phyloP scores from a whole-genome alignment of 1,284 basidiomycete genomes.

The Naganishia sp. region DNA sequence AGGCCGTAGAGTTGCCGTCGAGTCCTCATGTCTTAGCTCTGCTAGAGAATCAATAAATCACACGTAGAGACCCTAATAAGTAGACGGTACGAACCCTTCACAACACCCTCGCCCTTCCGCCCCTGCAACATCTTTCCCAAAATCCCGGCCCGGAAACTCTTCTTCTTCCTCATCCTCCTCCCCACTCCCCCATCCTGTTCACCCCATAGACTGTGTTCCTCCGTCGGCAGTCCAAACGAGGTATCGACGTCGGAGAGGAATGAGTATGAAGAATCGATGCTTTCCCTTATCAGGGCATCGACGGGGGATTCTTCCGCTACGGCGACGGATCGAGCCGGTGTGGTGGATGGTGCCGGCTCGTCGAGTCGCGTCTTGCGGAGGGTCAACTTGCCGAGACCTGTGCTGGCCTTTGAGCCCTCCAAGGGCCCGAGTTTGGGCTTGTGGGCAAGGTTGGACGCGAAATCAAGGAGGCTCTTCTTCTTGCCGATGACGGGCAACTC shows the following conservation, averaged over 20 bases:
- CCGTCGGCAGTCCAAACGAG: neutral
- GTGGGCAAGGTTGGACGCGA: neutral
- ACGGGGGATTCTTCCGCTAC: neutral
- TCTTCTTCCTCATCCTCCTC: conserved; percentile 4
- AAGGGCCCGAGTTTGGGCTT: neutral
- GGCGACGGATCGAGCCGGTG: neutral
- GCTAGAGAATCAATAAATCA: no score
- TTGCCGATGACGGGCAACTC: neutral
- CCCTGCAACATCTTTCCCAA: conserved; percentile 17
- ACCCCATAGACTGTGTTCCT: neutral
- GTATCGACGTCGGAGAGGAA: conserved; percentile 16
- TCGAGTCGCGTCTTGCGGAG: neutral
- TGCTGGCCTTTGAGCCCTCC: no score
- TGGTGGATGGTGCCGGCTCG: neutral
- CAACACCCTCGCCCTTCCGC: neutral
- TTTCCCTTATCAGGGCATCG: neutral
- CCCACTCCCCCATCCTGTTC: conserved; percentile 1
- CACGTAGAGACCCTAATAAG: no score
- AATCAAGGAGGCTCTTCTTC: conserved; percentile 12
- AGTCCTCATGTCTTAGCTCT: conserved; percentile 17
- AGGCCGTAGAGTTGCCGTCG: conserved; percentile 6
- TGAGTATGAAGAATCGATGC: conserved; percentile 9
- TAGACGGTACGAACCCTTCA: no score
- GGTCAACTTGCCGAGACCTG: no score
- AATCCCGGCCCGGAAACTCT: conserved; percentile 17